Evolutionary conservation across 2,329 filamentous ascomycete species (phyloP).

Genomic region (Penicillium sp.): DNA sequence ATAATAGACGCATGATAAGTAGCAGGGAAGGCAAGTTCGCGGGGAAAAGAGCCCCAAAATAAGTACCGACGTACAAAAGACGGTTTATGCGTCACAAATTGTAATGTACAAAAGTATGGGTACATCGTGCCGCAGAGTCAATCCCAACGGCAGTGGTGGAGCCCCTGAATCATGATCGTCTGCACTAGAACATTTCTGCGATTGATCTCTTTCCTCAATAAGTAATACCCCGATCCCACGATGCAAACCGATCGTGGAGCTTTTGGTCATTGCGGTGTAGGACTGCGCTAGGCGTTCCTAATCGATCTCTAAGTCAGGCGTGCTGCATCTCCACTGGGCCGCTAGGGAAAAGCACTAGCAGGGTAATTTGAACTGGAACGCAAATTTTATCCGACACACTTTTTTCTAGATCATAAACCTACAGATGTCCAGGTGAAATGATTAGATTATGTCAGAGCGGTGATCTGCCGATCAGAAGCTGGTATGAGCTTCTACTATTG

Average conservation of each 20-base stretch:
- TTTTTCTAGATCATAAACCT: background rate
- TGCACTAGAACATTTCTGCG: background rate
- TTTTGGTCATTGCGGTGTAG: background rate
- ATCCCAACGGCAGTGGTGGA: background rate
- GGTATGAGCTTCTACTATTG: background rate
- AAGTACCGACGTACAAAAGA: background rate
- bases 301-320: background rate
- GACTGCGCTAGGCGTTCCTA: background rate
- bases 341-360: too few species aligned
- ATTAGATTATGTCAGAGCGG: background rate
- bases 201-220: background rate
- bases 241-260: background rate
- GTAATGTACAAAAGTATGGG: background rate
- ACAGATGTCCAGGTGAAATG: background rate
- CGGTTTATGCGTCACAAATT: background rate
- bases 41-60: background rate
- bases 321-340: too few species aligned
- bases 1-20: too few species aligned
- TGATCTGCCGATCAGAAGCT: background rate
- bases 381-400: background rate
- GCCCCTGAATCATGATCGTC: background rate
- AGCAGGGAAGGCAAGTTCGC: background rate
- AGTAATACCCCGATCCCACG: background rate
- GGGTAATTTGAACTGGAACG: background rate
- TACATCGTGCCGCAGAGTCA: background rate